Base-by-base conservation (phyloP, 805 yeast species). In the Alloascoidea hylecoeti region DNA sequence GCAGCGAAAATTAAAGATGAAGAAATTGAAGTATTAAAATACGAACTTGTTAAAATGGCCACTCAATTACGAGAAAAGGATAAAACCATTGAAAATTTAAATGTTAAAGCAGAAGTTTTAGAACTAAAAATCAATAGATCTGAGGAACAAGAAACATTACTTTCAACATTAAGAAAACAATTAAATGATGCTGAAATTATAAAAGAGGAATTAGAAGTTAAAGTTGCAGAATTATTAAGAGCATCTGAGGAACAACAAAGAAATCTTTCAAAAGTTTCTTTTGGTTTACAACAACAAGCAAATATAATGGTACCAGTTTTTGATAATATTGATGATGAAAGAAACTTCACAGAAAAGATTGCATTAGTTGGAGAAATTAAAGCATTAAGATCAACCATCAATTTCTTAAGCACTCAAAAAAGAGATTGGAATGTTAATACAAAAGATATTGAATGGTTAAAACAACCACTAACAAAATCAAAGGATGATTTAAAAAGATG, bases 31-130 rank as follows among this genome's bases (percentile, higher is more conserved):
- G 35, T 35, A 15, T 41, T 51, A 12, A 45, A 40, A 15, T 34
- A 33, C 9, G 50, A 52, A 16, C 23, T 40, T 18, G 39, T 39
- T 15, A 23, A 41, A 16, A 37, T 49, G 12, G 44, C 46, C 3
- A 41, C 44, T 1, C 40, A 38, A 6, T 23, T 49, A 17, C 41
- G 46, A 5, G 32, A 35, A 3, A 46, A 47, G 19, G 53, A 49
- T 27, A 42, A 37, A 15, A 36, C 18, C 4, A 40, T 52, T 5
- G 57, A 52, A 37, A 56, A 52, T 33, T 40, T 49, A 12, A 37
- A 43, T 15, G 45, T 52, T 18, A 48, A 45, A 35, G 15, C 44
- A 12, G 46, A 41, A 9, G 37, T 51, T 13, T 35, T 44, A 5
- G 45, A 43, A 16, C 38, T 51, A 5, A 43, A 46, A 30, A 37